phyloP scores from a whole-genome alignment of 306 rosid genomes.

The Senna tora region DNA sequence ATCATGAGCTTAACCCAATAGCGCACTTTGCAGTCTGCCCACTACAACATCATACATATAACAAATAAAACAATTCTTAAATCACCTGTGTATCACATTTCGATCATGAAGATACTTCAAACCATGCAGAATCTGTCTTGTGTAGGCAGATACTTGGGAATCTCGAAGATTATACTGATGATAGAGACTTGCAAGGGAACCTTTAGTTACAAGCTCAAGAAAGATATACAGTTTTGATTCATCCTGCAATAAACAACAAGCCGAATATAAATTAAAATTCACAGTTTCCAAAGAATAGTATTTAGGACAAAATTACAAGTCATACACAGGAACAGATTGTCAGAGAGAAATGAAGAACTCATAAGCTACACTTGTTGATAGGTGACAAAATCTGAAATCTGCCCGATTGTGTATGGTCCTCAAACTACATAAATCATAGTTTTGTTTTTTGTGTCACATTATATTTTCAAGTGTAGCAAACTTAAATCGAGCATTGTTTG shows the following conservation, averaged over 20 bases:
- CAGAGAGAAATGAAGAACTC: background rate
- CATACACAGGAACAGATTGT: background rate
- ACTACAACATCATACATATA: conserved; percentile 13
- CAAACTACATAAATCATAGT: background rate
- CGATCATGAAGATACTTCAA: conserved; percentile 93
- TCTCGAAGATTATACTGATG: conserved; percentile 66
- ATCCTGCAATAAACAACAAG: conserved; percentile 62
- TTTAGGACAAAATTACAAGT: conserved; percentile 1
- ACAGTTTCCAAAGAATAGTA: background rate
- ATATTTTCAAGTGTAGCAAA: background rate
- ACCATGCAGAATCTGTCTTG: conserved; percentile 89
- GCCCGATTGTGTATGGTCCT: too few species aligned
- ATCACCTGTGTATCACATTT: conserved; percentile 89
- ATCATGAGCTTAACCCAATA: conserved; percentile 17
- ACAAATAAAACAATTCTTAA: conserved; percentile 22
- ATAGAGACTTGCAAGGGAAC: conserved; percentile 80
- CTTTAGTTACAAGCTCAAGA: conserved; percentile 86
- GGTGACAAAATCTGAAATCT: background rate
- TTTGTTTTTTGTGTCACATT: conserved; percentile 1
- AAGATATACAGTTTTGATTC: conserved; percentile 80
- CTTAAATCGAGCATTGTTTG: conserved; percentile 10
- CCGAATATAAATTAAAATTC: conserved; percentile 29
- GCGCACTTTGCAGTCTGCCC: conserved; percentile 10
- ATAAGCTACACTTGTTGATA: background rate
- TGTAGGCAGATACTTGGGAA: conserved; percentile 82